Conservation (phyloP, 2,329 filamentous ascomycete genomes). For the Atkinsonella hypoxylon region DNA sequence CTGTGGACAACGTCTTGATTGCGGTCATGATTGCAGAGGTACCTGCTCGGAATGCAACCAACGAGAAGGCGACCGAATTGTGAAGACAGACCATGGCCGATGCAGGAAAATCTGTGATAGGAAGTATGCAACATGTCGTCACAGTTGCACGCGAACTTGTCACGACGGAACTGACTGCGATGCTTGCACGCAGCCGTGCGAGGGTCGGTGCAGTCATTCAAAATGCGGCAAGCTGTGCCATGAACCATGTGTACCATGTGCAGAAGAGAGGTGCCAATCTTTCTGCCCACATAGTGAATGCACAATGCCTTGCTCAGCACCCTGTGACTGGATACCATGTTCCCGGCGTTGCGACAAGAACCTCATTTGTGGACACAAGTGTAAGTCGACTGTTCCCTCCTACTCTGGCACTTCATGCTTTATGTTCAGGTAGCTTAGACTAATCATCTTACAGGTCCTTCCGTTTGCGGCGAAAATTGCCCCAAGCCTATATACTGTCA, state of each 20-base stretch:
- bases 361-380: slow-evolving; percentile 50
- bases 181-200: slow-evolving; percentile 37
- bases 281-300: slow-evolving; percentile 40
- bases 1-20: slow-evolving; percentile 36
- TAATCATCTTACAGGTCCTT: slow-evolving; percentile 26
- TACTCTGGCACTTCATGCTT: no score
- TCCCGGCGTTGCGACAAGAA: slow-evolving; percentile 40
- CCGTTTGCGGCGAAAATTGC: slow-evolving; percentile 52
- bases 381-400: slow-evolving; percentile 16
- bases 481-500: slow-evolving; percentile 43
- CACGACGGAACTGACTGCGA: slow-evolving; percentile 36
- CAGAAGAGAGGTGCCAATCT: slow-evolving; percentile 40
- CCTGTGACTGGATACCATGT: slow-evolving; percentile 57
- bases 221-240: slow-evolving; percentile 41
- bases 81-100: slow-evolving; percentile 27
- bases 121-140: slow-evolving; percentile 39
- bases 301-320: slow-evolving; percentile 49
- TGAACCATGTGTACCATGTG: slow-evolving; percentile 51
- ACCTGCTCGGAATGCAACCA: slow-evolving; percentile 37
- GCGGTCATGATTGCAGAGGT: slow-evolving; percentile 45
- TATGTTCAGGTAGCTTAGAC: no score
- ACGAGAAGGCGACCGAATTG: slow-evolving; percentile 18
- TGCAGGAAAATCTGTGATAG: slow-evolving; percentile 40
- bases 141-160: slow-evolving; percentile 39
- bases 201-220: slow-evolving; percentile 44